Evolutionary conservation across 768 basidiomycete species (phyloP), one percentile per base, ranked within the genome.

Genomic region (Xerocomus potaroensis): DNA sequence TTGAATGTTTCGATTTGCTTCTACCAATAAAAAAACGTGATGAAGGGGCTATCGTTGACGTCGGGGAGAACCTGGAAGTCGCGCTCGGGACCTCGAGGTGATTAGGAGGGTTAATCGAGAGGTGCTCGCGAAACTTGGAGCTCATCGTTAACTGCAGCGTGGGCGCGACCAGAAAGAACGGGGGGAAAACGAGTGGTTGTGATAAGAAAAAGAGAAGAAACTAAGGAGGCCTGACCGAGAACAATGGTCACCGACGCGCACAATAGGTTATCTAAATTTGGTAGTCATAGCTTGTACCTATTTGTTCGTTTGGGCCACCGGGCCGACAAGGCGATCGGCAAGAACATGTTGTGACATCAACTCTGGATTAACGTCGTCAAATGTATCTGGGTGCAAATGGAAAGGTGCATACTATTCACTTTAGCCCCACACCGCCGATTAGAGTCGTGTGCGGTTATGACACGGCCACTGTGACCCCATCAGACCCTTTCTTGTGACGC

Each of bases 11-110:
- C n/a, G 47, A 63, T 19, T 41, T 44, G 15, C 39, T 47, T 22
- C 50, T 38, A 16, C 43, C 54, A 50, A 64, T 58, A 48, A 64
- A 60, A 35, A 59, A 59, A 16, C 58, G 62, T 12, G 60, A 58
- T n/a, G 62, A 63, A 7, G 58, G 47, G 3, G 54, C 46, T 40
- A 65, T 60, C 11, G 70, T 68, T 9, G 73, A 72, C n/a, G 69
- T 69, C 30, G 74, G 70, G 16, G 74, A 75, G 58, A 75, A 74
- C 38, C 61, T 72, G 35, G 74, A 75, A 3, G 48, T 47, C 45
- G 68, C 66, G 41, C 66, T 30, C 3, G 59, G 60, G 12, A 47
- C 9, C 43, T 56, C 37, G n/a, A 26, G 26, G 43, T 49, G 32
- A 10, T 45, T 38, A 23, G 56, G 50, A 32, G 36, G 30, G 24